A percentile compares a stretch with the other conserved stretches of the same genome.
Conservation (phyloP, 495 filamentous ascomycete species). For the Elasticomyces elasticus region DNA sequence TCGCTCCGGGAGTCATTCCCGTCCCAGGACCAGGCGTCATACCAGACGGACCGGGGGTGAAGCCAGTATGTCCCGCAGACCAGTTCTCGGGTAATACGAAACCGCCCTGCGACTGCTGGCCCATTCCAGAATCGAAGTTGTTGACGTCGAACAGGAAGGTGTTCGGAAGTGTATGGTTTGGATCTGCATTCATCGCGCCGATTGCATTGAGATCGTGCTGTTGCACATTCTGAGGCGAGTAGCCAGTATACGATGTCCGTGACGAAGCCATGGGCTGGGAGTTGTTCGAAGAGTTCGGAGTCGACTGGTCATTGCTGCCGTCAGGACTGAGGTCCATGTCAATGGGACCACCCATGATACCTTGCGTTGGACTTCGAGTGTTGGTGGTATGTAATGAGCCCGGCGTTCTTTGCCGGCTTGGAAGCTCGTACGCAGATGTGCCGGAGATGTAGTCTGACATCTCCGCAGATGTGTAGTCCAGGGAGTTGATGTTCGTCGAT, state of each 20-base stretch:
- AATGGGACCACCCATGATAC: not conserved
- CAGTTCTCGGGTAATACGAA: constrained; percentile 10
- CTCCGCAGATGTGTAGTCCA: constrained; percentile 4
- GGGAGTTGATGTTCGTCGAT: not conserved
- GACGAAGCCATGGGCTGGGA: constrained; percentile 13
- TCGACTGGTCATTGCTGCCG: constrained; percentile 5
- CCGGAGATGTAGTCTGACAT: constrained; percentile 4
- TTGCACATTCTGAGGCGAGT: constrained; percentile 7
- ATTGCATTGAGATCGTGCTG: not conserved
- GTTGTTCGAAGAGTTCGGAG: constrained; percentile 6
- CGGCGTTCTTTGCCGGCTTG: constrained; percentile 14
- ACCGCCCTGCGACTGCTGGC: not conserved
- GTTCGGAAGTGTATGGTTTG: not conserved
- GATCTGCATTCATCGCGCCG: not conserved
- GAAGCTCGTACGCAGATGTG: constrained; percentile 9
- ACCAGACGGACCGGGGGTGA: not conserved
- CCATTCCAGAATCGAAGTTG: constrained; percentile 4
- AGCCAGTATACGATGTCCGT: constrained; percentile 11
- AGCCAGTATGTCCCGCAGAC: not conserved
- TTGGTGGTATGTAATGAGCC: constrained; percentile 9
- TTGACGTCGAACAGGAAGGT: constrained; percentile 1
- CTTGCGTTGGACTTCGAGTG: constrained; percentile 7
- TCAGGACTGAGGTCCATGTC: constrained; percentile 19
- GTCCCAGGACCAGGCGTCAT: constrained; percentile 7
- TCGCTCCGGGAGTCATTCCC: constrained; percentile 9